These are phyloP conservation scores for Pseudocercospora musae DNA, from an alignment of 2,329 filamentous ascomycete species.

Conservation along the genomic window DNA sequence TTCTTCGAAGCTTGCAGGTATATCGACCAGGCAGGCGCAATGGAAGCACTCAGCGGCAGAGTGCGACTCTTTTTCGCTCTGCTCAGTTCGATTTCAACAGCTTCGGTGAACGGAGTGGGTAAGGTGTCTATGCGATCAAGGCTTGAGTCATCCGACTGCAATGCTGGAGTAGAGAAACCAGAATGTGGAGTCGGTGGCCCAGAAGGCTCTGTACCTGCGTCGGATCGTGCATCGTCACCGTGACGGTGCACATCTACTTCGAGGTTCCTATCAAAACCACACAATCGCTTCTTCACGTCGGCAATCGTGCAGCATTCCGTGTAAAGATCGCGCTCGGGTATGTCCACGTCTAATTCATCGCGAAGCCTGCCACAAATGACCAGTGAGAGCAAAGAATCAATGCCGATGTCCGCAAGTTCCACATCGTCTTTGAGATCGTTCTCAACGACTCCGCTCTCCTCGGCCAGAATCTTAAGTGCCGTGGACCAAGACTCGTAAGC, in stretches of 20 bases:
- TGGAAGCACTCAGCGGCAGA: not conserved
- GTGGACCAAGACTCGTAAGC: not conserved
- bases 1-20: slow-evolving; percentile 21
- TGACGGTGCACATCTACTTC: not conserved
- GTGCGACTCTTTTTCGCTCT: not conserved
- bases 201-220: not conserved
- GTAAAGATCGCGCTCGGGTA: slow-evolving; percentile 10
- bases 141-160: not conserved
- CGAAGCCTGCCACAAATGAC: slow-evolving; percentile 26
- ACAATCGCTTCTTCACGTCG: not conserved
- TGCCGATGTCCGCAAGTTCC: slow-evolving; percentile 29
- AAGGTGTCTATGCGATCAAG: not conserved
- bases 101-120: not conserved
- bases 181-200: not conserved
- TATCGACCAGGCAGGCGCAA: slow-evolving; percentile 9
- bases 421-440: slow-evolving; percentile 30
- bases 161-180: not conserved
- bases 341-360: slow-evolving; percentile 29
- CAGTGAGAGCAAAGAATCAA: slow-evolving; percentile 33
- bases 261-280: not conserved
- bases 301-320: slow-evolving; percentile 9
- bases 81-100: not conserved
- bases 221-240: not conserved
- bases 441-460: slow-evolving; percentile 31
- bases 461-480: slow-evolving; percentile 27